Evolutionary conservation across 1,284 basidiomycete species (phyloP), one percentile per base, ranked within the genome.

Genomic region (Schizophyllum amplum): DNA sequence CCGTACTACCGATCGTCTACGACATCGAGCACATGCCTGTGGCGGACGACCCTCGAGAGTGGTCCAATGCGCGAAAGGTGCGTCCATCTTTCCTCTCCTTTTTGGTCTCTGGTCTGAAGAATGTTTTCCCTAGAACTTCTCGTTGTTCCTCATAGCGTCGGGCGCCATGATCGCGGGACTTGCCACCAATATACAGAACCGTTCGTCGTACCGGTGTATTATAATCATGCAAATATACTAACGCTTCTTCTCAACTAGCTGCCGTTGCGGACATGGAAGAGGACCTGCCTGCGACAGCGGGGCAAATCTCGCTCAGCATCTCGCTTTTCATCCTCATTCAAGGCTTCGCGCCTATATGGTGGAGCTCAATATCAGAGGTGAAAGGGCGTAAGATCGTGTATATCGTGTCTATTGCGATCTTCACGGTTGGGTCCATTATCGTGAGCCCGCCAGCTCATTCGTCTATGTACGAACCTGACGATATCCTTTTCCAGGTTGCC

Each of bases 291-390:
- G 87, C 90, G 0, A 83, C 80, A 0, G 77, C 81, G 52, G 72
- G 78, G 1, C 77, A 91, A 61, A 85, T 95, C 56, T 87, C 89
- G 55, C 75, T 88, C 65, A 84, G 81, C 62, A 69, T 94, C 7
- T 85, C 87, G 1, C 64, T 90, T 13, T 95, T 91, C 70, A 92
- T 94, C 62, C 71, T 91, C 21, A 68, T 89, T n/a, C 89, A 92
- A 68, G 90, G 90, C 1, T 67, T 72, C 11, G 70, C 84, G 53
- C 90, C 89, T 0, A 65, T 89, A 15, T 55, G 88, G 5, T 92
- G 91, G 90, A 82, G 78, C 54, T 78, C 83, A 0, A 71, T 87
- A 20, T 87, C 85, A 55, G 91, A 94, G 68, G 80, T 95, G 53
- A 85, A 83, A 61, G 92, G 91, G 5, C 75, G 92, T 52, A 90